Base-by-base conservation (phyloP, 768 basidiomycete species). In the Naganishia onofrii region DNA sequence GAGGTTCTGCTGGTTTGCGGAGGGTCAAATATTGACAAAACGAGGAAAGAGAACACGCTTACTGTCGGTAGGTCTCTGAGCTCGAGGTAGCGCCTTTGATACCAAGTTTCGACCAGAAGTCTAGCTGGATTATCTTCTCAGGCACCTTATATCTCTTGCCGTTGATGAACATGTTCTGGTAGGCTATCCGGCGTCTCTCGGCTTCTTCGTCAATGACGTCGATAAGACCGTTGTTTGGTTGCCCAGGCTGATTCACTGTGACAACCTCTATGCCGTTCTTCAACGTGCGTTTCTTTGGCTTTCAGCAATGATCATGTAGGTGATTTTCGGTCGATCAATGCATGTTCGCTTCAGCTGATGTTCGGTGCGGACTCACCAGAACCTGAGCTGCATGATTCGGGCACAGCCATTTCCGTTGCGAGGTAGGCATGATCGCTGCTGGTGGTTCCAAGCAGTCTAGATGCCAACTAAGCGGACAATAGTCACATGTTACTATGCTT, bases 391-490 rank as follows among this genome's bases (percentile, higher is more conserved):
- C 88, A 78, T 99, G 96, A 76, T 95, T 92, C 9, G 96, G 96
- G 80, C 96, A 99, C 93, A 95, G 96, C 94, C 95, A 99, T 80
- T 94, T 96, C 84, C 88, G 90, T 74, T 87, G 87, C 69, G 89
- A 87, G 15, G 89, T 85, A 3, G 96, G 96, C 86, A 98, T 88
- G 48, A 85, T 85, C 28, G 89, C 84, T 70, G 95, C 83, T 9
- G 96, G 96, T 19, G 95, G 96, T 75, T 92, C 89, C 32, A 98
- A 84, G 75, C 96, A 99, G 79, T 98, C 96, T 68, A 97, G 86
- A 78, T 99, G 96, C 91, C 95, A 99, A 79, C 94, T 91, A 54
- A 95, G 85, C 71, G 85, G 85, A 82, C 96, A 99, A 77, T 93
- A 91, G 82, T 99, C 96, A 80, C 96, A 99, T 28, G 93, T 91